Evolutionary conservation across 441 rosid genomes (phyloP), one percentile per base, ranked within the genome.

Genomic region (Mallotus repandus): DNA sequence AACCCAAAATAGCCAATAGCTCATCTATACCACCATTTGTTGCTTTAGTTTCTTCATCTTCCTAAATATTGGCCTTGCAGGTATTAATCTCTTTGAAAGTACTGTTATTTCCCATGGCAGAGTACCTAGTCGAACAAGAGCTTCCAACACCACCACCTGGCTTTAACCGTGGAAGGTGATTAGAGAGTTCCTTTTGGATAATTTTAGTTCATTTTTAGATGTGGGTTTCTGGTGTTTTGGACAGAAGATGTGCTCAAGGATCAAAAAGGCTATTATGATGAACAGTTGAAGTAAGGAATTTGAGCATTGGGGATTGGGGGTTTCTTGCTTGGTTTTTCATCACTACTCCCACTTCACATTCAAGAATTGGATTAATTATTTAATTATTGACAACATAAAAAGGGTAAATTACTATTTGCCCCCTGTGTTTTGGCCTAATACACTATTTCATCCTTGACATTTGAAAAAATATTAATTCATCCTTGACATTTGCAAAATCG

Each of bases 11-110:
- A 7, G 89, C 96, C 46, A 92, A 79, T 5, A 88, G 84, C 81
- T 92, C 99, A 52, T 94, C 98, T 96, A 89, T 83, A 29, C 91
- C 89, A 3, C 84, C 88, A 55, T 79, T 89, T 35, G 41, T 3
- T 18, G 55, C 80, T 38, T 48, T 58, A 7, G 52, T 59, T 46
- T 74, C 64, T 35, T 70, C 77, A 0, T 81, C 83, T 62, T 76
- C 84, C 86, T 84, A 78, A 68, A 82, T 72, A 87, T 83, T 85
- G 9, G 73, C 85, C 71, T 86, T 87, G 53, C 76, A 11, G 2
- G 0, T 6, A 18, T 18, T 54, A 9, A 53, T 16, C 4, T 53
- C 57, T 41, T 8, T 32, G 43, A 9, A 9, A 41, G n/a, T 21
- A 21, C 8, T 21, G n/a, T 9, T 67, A 16, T 19, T 50, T 38